Percentiles rank a stretch among this genome's conserved stretches.
Conservation (phyloP, 352 stramenopile genomes). For the Pythium grandisporangium region DNA sequence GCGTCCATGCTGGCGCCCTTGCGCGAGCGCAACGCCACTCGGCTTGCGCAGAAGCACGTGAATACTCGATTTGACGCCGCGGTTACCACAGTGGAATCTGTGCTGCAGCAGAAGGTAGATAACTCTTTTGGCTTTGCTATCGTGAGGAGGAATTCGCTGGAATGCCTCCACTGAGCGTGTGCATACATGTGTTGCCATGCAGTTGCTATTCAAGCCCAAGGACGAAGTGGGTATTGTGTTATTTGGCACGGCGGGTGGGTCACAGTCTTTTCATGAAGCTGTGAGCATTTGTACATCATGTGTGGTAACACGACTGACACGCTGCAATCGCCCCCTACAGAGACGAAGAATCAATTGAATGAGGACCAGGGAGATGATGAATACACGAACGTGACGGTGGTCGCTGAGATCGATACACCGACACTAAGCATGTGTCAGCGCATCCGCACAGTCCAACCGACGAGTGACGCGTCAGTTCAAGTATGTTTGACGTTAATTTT, state of each 20-base stretch:
- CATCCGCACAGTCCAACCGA: slow-evolving; percentile 26
- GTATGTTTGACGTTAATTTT: too few species aligned
- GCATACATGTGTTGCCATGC: too few species aligned
- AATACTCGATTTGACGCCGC: slow-evolving; percentile 54
- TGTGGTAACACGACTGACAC: background rate
- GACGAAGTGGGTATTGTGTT: slow-evolving; percentile 74
- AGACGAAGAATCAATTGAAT: slow-evolving; percentile 76
- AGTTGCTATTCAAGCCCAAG: slow-evolving; percentile 76
- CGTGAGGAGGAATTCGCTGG: background rate
- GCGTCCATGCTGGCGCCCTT: slow-evolving; percentile 50
- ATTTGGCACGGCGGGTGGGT: slow-evolving; percentile 48
- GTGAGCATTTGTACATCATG: too few species aligned
- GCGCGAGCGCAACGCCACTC: slow-evolving; percentile 20
- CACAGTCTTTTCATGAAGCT: too few species aligned
- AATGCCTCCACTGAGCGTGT: too few species aligned
- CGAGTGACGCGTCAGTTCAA: slow-evolving; percentile 15
- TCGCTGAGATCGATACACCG: slow-evolving; percentile 49
- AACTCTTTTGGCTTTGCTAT: too few species aligned
- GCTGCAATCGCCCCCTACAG: slow-evolving; percentile 9
- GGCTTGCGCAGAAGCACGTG: slow-evolving; percentile 5
- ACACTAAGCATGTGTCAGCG: slow-evolving; percentile 55
- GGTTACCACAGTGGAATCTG: slow-evolving; percentile 36
- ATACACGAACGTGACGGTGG: slow-evolving; percentile 55
- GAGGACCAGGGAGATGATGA: slow-evolving; percentile 47
- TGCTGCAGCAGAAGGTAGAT: slow-evolving; percentile 63